Evolutionary conservation across 1,284 basidiomycete species (phyloP).

Genomic region (Austroboletus niveus): DNA sequence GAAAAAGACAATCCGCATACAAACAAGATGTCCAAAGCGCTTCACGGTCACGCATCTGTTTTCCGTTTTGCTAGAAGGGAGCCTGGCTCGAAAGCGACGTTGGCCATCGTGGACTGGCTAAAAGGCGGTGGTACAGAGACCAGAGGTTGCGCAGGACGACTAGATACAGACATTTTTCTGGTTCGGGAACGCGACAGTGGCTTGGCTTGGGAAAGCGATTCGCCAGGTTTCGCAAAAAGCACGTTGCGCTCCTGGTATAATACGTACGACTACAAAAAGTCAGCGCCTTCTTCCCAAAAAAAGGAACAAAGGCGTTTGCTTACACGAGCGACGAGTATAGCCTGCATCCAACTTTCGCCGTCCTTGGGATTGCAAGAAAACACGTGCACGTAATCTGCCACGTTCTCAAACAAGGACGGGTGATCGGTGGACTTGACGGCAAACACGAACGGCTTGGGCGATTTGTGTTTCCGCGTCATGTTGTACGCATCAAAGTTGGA

Average conservation of each 20-base stretch:
- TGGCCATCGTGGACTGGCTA: slow-evolving; percentile 30
- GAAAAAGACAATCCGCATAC: slow-evolving; percentile 5
- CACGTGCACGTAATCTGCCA: slow-evolving; percentile 79
- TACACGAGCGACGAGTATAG: slow-evolving; percentile 74
- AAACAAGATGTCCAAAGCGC: background rate
- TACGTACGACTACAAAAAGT: slow-evolving; percentile 63
- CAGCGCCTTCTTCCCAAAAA: slow-evolving; percentile 5
- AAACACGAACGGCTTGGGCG: slow-evolving; percentile 79
- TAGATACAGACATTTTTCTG: slow-evolving; percentile 33
- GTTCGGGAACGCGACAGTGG: slow-evolving; percentile 31
- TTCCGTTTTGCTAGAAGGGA: slow-evolving; percentile 59
- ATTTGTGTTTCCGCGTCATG: slow-evolving; percentile 67
- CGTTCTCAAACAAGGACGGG: slow-evolving; percentile 79
- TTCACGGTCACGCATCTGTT: slow-evolving; percentile 20
- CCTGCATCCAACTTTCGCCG: slow-evolving; percentile 69
- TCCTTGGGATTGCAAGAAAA: slow-evolving; percentile 74
- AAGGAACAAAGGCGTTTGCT: slow-evolving; percentile 29
- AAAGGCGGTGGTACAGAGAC: slow-evolving; percentile 34
- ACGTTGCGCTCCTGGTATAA: slow-evolving; percentile 74
- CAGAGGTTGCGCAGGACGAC: slow-evolving; percentile 32
- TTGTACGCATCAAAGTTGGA: slow-evolving; percentile 84
- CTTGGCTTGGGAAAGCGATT: slow-evolving; percentile 29
- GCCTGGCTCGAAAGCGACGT: slow-evolving; percentile 60
- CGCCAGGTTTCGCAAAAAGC: slow-evolving; percentile 49
- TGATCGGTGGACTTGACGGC: slow-evolving; percentile 87